A percentile compares a stretch with the other conserved stretches of the same genome.
phyloP scores from a whole-genome alignment of 169 alveolate species.

The Cryptosporidium tyzzeri region DNA sequence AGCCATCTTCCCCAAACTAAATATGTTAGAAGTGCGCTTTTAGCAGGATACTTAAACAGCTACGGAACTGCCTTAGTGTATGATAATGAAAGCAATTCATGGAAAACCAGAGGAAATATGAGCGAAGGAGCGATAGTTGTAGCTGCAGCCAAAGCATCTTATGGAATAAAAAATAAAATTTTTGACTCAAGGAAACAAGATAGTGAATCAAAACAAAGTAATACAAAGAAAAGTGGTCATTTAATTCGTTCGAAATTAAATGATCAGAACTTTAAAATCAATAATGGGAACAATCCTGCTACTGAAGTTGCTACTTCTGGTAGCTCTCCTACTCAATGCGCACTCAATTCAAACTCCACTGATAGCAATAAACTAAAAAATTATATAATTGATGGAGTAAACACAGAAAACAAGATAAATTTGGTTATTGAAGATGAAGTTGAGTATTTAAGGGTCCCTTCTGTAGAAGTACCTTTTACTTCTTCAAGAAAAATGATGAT shows the following conservation, averaged over 20 bases:
- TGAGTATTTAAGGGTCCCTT: constrained; percentile 43
- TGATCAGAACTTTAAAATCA: neutral
- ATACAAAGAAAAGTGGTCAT: constrained; percentile 1
- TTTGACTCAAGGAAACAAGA: constrained; percentile 3
- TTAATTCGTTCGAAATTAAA: neutral
- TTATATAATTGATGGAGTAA: neutral
- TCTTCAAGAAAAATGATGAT: constrained; percentile 90
- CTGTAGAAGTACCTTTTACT: constrained; percentile 90
- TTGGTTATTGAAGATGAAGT: constrained; percentile 19
- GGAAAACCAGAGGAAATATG: constrained; percentile 89
- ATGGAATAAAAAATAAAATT: constrained; percentile 71
- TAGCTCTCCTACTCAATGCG: constrained; percentile 40
- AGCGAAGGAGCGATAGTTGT: constrained; percentile 92
- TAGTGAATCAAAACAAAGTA: constrained; percentile 1
- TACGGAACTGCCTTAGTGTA: constrained; percentile 83
- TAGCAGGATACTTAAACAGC: constrained; percentile 89
- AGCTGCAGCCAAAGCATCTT: constrained; percentile 90
- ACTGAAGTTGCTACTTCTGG: constrained; percentile 42
- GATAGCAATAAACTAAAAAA: constrained; percentile 10
- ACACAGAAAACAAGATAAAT: neutral
- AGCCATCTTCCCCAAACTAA: constrained; percentile 40
- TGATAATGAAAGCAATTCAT: constrained; percentile 80
- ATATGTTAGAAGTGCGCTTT: constrained; percentile 83
- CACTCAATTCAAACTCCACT: neutral
- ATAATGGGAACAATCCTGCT: neutral